Conservation (phyloP, 352 stramenopile genomes). For the Phytophthora ramorum region DNA sequence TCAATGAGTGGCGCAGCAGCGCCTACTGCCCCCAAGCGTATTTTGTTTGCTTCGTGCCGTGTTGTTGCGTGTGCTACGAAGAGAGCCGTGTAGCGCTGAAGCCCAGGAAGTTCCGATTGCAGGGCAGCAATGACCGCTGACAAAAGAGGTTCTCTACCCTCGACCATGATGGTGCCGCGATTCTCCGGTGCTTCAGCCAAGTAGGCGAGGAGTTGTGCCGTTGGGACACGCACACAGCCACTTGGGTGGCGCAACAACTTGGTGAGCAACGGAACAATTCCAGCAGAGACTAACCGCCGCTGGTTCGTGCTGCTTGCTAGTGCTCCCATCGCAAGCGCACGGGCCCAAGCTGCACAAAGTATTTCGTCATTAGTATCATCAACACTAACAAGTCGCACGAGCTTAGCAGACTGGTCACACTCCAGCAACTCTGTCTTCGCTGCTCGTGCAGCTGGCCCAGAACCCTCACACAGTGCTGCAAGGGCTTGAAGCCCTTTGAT, state of each 20-base stretch:
- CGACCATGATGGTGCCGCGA: conserved; percentile 46
- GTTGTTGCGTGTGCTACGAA: conserved; percentile 65
- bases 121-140: conserved; percentile 44
- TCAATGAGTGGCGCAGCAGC: conserved; percentile 55
- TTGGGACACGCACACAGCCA: conserved; percentile 36
- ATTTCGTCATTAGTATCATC: conserved; percentile 30
- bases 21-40: conserved; percentile 58
- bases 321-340: conserved; percentile 49
- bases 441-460: conserved; percentile 31
- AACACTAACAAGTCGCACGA: conserved; percentile 42
- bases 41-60: conserved; percentile 69
- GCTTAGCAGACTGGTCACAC: conserved; percentile 46
- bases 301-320: conserved; percentile 60
- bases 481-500: conserved; percentile 63
- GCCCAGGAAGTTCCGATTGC: conserved; percentile 57
- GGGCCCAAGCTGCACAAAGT: conserved; percentile 55
- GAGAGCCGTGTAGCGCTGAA: conserved; percentile 67
- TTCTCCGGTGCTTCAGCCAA: conserved; percentile 59
- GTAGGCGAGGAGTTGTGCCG: conserved; percentile 53
- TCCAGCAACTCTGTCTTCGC: conserved; percentile 73
- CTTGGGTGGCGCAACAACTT: conserved; percentile 38
- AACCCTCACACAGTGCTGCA: conserved; percentile 51
- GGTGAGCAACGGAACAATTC: conserved; percentile 48
- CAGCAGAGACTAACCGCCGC: conserved; percentile 40
- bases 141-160: conserved; percentile 49